Conservation (phyloP, 257 asterid genomes). For the Ophiorrhiza pumila region DNA sequence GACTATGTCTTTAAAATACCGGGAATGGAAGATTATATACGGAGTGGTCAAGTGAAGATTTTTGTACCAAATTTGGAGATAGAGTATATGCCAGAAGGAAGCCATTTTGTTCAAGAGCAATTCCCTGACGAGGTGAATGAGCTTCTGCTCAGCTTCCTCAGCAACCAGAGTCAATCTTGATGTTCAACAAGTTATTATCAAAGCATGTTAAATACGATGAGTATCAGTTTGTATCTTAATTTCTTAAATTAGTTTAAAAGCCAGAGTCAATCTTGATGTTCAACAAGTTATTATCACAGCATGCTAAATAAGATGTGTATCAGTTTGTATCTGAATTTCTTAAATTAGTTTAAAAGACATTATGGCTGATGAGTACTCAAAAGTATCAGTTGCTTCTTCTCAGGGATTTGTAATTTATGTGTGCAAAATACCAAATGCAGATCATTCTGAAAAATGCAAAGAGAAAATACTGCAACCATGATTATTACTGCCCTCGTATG, state of each 20-base stretch:
- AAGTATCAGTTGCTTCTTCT: not conserved
- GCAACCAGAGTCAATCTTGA: constrained; percentile 10
- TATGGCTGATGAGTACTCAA: not conserved
- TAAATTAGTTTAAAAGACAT: not conserved
- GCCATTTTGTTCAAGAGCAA: constrained; percentile 81
- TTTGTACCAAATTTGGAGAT: constrained; percentile 60
- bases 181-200: not conserved
- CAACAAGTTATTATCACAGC: not conserved
- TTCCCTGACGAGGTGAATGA: constrained; percentile 53
- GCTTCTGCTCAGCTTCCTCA: constrained; percentile 45
- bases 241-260: not conserved
- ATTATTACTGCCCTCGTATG: no score
- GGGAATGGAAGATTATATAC: constrained; percentile 61
- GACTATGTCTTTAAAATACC: constrained; percentile 58
- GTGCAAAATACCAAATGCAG: no score
- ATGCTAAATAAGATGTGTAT: not conserved
- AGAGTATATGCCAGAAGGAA: constrained; percentile 54
- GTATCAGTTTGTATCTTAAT: not conserved
- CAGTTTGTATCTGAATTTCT: not conserved
- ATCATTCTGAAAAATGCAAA: not conserved
- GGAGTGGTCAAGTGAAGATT: constrained; percentile 35
- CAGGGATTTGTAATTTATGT: not conserved
- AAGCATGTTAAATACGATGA: not conserved
- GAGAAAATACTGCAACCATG: no score
- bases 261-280: not conserved